Conservation (phyloP, 1,139 yeast species). For the Magnusiomyces paraingens region DNA sequence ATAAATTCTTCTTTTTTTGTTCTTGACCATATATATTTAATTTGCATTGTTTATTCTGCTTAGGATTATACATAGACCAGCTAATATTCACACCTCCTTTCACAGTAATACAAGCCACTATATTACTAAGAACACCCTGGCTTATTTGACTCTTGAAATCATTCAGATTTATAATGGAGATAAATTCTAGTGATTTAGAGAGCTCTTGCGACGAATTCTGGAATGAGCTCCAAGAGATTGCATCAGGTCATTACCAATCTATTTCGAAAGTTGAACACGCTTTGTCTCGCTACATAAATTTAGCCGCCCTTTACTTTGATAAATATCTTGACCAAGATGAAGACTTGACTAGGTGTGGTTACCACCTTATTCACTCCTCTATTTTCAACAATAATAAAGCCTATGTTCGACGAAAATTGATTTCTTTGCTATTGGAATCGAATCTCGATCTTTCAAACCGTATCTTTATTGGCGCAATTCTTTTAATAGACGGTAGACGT, state of each 20-base stretch:
- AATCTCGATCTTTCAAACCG: too few relatives aligned
- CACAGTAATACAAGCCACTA: background rate
- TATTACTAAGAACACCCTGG: too few relatives aligned
- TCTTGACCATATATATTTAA: too few relatives aligned
- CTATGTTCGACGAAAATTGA: constrained; percentile 30
- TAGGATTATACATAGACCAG: too few relatives aligned
- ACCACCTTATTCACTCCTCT: constrained; percentile 27
- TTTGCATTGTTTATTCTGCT: too few relatives aligned
- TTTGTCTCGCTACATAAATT: constrained; percentile 25
- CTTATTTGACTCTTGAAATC: too few relatives aligned
- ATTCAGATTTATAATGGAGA: too few relatives aligned
- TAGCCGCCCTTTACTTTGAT: constrained; percentile 29
- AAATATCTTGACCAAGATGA: constrained; percentile 29
- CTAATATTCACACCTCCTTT: background rate
- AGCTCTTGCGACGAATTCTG: background rate
- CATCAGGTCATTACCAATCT: constrained; percentile 26
- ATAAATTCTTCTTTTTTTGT: too few relatives aligned
- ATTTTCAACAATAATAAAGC: constrained; percentile 29
- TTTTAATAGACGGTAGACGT: constrained; percentile 43
- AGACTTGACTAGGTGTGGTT: constrained; percentile 30
- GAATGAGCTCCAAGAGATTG: constrained; percentile 24
- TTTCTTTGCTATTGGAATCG: constrained; percentile 22
- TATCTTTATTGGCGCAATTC: constrained; percentile 37
- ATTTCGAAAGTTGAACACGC: constrained; percentile 24
- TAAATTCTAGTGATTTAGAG: too few relatives aligned